Conservation (phyloP, 805 yeast genomes). For the Myxozyma kluyveri region DNA sequence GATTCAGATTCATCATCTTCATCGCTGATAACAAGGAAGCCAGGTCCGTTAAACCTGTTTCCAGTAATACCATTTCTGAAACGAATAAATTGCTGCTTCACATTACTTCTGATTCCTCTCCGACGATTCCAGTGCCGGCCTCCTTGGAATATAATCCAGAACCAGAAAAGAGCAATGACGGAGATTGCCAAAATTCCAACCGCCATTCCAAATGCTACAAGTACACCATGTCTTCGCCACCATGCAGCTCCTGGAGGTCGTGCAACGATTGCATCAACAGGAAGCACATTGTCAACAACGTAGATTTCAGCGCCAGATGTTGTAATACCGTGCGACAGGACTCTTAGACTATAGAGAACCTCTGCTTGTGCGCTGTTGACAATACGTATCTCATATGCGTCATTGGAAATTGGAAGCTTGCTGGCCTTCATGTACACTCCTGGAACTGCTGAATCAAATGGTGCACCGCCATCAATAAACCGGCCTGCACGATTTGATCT, state of each 20-base stretch:
- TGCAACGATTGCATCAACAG: constrained; percentile 1
- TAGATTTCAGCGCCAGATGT: constrained; percentile 23
- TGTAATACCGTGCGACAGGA: constrained; percentile 18
- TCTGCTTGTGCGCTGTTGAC: neutral
- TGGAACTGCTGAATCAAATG: constrained; percentile 16
- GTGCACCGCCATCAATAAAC: constrained; percentile 8
- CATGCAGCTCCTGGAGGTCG: constrained; percentile 3
- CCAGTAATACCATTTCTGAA: constrained; percentile 5
- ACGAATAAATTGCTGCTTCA: constrained; percentile 3
- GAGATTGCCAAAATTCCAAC: constrained; percentile 15
- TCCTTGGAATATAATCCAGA: constrained; percentile 17
- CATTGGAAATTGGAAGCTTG: neutral
- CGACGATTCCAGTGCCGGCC: constrained; percentile 5
- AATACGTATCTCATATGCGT: neutral
- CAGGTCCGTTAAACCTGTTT: neutral
- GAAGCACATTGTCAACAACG: constrained; percentile 21
- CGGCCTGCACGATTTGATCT: constrained; percentile 7
- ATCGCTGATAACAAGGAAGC: constrained; percentile 6
- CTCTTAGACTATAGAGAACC: constrained; percentile 3
- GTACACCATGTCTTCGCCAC: constrained; percentile 22
- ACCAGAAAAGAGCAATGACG: constrained; percentile 11
- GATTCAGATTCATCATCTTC: constrained; percentile 11
- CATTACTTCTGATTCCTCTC: neutral
- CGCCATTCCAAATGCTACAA: constrained; percentile 19
- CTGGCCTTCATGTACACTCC: constrained; percentile 7